These are phyloP conservation scores for Cymodocea nodosa DNA, from an alignment of 116 monocot genomes.

Conservation along the genomic window DNA sequence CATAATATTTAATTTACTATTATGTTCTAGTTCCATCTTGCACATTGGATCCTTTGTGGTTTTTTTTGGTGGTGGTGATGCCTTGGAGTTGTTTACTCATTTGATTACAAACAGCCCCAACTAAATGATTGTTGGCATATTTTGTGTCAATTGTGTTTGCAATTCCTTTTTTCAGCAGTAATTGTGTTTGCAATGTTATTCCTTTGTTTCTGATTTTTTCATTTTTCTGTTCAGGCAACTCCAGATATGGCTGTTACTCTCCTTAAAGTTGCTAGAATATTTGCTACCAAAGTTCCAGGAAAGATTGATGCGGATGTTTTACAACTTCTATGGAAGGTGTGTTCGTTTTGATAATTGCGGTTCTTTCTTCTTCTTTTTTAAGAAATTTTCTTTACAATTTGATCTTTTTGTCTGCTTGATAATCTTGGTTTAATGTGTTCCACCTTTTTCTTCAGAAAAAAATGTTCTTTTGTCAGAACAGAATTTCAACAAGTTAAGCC, in stretches of 20 bases:
- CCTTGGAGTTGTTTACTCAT: not conserved
- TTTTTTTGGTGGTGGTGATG: not conserved
- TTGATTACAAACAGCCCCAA: too few relatives aligned
- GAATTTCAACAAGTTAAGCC: too few relatives aligned
- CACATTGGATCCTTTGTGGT: not conserved
- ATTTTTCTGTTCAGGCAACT: slow-evolving; percentile 54
- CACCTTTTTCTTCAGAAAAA: too few relatives aligned
- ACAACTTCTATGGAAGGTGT: slow-evolving; percentile 96
- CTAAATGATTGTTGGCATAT: too few relatives aligned
- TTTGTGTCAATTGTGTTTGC: too few relatives aligned
- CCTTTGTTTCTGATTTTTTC: slow-evolving; percentile 9
- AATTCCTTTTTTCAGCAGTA: too few relatives aligned
- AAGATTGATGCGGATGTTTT: slow-evolving; percentile 99
- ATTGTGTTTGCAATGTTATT: too few relatives aligned
- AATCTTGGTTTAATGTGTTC: not conserved
- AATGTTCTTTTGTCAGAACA: too few relatives aligned
- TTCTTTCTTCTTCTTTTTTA: not conserved
- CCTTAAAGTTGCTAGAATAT: slow-evolving; percentile 97
- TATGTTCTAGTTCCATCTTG: not conserved
- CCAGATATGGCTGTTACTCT: slow-evolving; percentile 99
- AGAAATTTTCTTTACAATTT: not conserved
- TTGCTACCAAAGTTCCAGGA: slow-evolving; percentile 98
- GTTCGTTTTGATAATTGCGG: slow-evolving; percentile 1
- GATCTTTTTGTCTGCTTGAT: not conserved
- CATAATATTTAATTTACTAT: not conserved